A percentile compares a stretch with the other conserved stretches of the same genome.
These are phyloP conservation scores for Pestalotiopsis sp. DNA, from an alignment of 2,329 filamentous ascomycete genomes.

Conservation along the genomic window DNA sequence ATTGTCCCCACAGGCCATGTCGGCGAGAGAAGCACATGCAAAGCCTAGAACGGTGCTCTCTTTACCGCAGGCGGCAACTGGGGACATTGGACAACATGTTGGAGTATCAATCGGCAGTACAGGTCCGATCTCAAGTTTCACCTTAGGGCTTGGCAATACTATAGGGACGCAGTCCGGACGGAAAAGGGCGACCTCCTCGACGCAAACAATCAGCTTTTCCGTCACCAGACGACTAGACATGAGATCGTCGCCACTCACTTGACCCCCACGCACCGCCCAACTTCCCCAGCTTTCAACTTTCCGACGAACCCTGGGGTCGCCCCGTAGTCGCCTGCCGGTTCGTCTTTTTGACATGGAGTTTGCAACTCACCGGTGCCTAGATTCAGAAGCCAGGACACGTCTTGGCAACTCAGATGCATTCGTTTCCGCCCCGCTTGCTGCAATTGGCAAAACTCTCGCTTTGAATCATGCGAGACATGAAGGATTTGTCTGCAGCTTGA, in stretches of 20 bases:
- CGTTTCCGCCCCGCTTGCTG: neutral
- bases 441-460: conserved; percentile 4
- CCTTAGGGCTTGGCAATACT: neutral
- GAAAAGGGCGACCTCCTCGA: neutral
- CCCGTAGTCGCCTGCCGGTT: neutral
- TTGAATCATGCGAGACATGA: neutral
- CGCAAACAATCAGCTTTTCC: neutral
- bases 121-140: neutral
- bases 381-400: neutral
- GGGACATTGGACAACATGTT: neutral
- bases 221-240: neutral
- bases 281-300: conserved; percentile 3
- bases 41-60: neutral
- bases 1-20: neutral
- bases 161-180: neutral
- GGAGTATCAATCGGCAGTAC: neutral
- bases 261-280: conserved; percentile 2
- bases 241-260: neutral
- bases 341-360: conserved; percentile 8
- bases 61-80: neutral
- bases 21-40: neutral
- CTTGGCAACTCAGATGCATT: neutral
- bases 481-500: neutral
- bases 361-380: neutral
- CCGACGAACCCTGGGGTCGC: neutral